These are phyloP conservation scores for Kwoniella sp. DNA, from an alignment of 768 basidiomycete species.

Conservation along the genomic window DNA sequence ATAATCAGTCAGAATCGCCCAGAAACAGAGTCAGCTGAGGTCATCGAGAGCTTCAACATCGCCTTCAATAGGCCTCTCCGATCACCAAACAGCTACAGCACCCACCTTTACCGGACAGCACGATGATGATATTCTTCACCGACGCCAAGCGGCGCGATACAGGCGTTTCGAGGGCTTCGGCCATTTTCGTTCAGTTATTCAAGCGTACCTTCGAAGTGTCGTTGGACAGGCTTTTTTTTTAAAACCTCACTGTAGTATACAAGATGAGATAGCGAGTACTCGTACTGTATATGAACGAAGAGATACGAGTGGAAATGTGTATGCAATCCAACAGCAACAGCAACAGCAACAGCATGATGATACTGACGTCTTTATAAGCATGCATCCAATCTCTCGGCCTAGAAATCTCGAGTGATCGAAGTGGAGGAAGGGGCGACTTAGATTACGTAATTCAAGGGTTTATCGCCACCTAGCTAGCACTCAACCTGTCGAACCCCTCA, in stretches of 20 bases:
- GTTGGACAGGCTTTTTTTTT: no score
- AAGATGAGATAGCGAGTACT: no score
- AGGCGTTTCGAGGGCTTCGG: conserved; percentile 59
- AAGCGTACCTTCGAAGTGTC: no score
- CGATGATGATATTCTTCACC: conserved; percentile 84
- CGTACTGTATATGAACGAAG: no score
- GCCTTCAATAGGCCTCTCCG: background rate
- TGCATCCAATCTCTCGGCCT: background rate
- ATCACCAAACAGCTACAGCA: background rate
- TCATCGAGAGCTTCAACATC: no score
- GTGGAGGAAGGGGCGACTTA: background rate
- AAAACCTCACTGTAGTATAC: no score
- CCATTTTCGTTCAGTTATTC: conserved; percentile 31
- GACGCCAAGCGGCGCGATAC: conserved; percentile 70
- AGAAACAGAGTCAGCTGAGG: background rate
- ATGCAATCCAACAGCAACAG: no score
- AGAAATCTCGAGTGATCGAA: background rate
- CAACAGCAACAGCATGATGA: no score
- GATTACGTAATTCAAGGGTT: background rate
- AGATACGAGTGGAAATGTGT: no score
- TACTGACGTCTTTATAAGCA: background rate
- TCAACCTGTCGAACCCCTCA: no score
- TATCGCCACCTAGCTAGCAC: background rate
- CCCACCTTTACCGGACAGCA: conserved; percentile 83
- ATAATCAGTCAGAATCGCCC: no score